Evolutionary conservation across 2,329 filamentous ascomycete genomes (phyloP).

Genomic region (Alternaria consortialis): DNA sequence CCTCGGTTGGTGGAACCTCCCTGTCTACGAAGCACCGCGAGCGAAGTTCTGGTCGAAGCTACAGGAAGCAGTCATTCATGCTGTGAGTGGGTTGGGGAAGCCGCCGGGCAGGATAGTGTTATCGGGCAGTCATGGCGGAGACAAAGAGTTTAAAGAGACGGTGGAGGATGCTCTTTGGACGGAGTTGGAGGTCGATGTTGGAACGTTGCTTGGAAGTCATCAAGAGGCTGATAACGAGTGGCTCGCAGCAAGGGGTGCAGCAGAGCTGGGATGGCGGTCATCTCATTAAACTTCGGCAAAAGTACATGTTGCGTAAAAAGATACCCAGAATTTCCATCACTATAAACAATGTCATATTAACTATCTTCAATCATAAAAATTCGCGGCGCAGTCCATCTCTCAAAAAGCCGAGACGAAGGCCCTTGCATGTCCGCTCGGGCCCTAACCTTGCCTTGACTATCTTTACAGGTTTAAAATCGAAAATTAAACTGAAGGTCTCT

Average conservation of each 20-base stretch:
- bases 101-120: constrained; percentile 35
- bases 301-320: background rate
- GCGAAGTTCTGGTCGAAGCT: constrained; percentile 36
- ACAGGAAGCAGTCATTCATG: constrained; percentile 30
- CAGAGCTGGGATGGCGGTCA: constrained; percentile 19
- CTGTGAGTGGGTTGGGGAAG: constrained; percentile 15
- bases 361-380: background rate
- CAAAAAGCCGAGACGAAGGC: no score
- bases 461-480: background rate
- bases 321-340: background rate
- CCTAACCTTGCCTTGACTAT: background rate
- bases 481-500: background rate
- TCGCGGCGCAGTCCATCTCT: background rate
- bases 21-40: constrained; percentile 30
- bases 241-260: constrained; percentile 36
- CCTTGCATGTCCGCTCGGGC: background rate
- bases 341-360: background rate
- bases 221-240: constrained; percentile 15
- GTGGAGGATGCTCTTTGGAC: constrained; percentile 34
- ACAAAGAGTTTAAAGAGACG: constrained; percentile 32
- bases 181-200: constrained; percentile 30
- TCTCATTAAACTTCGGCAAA: background rate
- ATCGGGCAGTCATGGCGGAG: constrained; percentile 31
- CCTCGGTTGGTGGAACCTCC: constrained; percentile 41
- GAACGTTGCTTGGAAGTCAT: constrained; percentile 23